A percentile compares a stretch with the other conserved stretches of the same genome.
These are phyloP conservation scores for Sechiopsis laciniata DNA, from an alignment of 306 rosid genomes.

Conservation along the genomic window DNA sequence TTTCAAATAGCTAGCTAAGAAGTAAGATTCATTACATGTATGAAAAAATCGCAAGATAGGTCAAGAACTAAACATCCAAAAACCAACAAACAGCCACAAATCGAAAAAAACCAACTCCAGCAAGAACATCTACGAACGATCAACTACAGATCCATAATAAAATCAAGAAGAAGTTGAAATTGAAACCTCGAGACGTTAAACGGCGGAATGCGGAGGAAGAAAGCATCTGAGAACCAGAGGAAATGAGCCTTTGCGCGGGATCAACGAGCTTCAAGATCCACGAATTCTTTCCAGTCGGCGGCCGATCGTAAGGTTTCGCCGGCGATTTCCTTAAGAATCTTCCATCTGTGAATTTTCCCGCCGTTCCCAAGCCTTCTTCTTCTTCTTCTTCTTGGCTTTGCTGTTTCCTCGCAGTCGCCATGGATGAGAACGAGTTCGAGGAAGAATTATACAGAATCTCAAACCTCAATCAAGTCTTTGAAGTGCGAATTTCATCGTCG, in stretches of 20 bases:
- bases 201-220: conserved; percentile 67
- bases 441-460: not conserved
- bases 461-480: not conserved
- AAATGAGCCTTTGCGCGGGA: conserved; percentile 76
- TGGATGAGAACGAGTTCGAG: not conserved
- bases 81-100: not conserved
- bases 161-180: not conserved
- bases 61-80: not conserved
- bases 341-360: not conserved
- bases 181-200: conserved; percentile 22
- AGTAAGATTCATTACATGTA: not conserved
- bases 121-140: not conserved
- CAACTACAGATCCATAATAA: not conserved
- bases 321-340: not conserved
- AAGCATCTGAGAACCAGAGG: conserved; percentile 50
- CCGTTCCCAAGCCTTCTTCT: not conserved
- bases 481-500: not conserved
- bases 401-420: conserved; percentile 5
- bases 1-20: not conserved
- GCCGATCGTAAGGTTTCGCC: conserved; percentile 49
- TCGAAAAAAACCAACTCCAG: not conserved
- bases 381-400: not conserved
- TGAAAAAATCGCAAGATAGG: not conserved
- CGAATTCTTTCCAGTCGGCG: conserved; percentile 35
- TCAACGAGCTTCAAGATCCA: conserved; percentile 79